phyloP scores from a whole-genome alignment of 140 eudicot species.

The Stevia rebaudiana region DNA sequence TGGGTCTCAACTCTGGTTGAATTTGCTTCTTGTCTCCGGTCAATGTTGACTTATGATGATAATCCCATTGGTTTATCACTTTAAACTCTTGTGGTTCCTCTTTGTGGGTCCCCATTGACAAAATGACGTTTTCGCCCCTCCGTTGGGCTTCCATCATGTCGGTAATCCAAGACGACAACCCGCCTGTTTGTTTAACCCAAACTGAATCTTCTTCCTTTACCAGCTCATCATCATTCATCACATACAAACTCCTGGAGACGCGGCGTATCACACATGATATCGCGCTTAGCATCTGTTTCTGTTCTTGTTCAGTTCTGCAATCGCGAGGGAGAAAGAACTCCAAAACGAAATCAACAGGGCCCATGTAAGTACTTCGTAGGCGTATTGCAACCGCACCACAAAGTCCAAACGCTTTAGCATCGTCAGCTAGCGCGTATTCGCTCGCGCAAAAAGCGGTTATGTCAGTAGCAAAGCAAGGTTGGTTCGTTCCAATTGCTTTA shows the following conservation, averaged over 20 bases:
- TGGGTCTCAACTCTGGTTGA: constrained; percentile 35
- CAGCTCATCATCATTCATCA: constrained; percentile 35
- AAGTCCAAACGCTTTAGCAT: constrained; percentile 44
- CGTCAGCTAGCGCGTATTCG: constrained; percentile 50
- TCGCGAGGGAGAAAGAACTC: constrained; percentile 51
- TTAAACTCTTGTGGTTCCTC: constrained; percentile 60
- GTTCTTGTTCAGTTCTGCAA: constrained; percentile 37
- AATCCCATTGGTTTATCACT: constrained; percentile 30
- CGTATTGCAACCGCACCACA: constrained; percentile 56
- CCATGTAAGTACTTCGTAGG: constrained; percentile 38
- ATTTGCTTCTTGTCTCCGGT: constrained; percentile 17
- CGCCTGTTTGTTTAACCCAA: constrained; percentile 14
- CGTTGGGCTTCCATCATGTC: constrained; percentile 47
- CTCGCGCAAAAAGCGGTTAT: constrained; percentile 35
- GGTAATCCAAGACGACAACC: constrained; percentile 44
- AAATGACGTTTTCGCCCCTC: constrained; percentile 48
- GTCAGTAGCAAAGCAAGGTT: constrained; percentile 53
- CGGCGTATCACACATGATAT: constrained; percentile 34
- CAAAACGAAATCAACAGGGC: constrained; percentile 34
- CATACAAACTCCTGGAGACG: constrained; percentile 32
- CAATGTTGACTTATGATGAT: constrained; percentile 16
- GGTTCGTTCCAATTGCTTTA: constrained; percentile 47
- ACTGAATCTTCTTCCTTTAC: constrained; percentile 22
- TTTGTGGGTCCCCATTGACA: constrained; percentile 43
- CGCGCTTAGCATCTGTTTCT: constrained; percentile 36